Evolutionary conservation across 169 alveolate species (phyloP).

Genomic region (Cryptosporidium parvum): DNA sequence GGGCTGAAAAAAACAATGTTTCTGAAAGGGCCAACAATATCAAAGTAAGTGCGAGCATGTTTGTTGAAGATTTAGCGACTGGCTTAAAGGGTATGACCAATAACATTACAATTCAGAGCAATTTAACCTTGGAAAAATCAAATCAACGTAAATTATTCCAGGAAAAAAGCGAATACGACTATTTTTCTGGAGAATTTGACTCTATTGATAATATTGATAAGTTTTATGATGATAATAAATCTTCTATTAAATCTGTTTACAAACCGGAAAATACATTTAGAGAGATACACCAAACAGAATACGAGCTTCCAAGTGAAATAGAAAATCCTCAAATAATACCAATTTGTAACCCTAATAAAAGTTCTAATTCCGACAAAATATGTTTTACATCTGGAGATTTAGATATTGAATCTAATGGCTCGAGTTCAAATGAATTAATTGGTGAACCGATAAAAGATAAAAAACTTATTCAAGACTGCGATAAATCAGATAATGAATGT

Average conservation of each 20-base stretch:
- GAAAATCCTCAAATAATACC: neutral
- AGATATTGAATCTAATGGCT: neutral
- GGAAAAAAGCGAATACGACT: slow-evolving; percentile 3
- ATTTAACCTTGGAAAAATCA: neutral
- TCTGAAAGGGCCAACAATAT: slow-evolving; percentile 54
- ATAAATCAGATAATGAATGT: neutral
- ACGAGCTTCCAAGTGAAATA: neutral
- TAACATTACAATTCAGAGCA: slow-evolving; percentile 27
- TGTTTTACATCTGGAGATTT: neutral
- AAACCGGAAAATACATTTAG: neutral
- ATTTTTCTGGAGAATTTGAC: slow-evolving; percentile 14
- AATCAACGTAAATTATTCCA: neutral
- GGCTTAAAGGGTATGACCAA: slow-evolving; percentile 49
- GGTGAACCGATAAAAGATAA: neutral
- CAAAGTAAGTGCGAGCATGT: slow-evolving; percentile 33
- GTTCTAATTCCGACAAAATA: neutral
- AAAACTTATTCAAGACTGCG: neutral
- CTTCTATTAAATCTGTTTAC: neutral
- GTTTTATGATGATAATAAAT: neutral
- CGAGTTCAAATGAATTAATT: neutral
- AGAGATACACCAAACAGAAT: neutral
- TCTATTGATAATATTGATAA: slow-evolving; percentile 2
- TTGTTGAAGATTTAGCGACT: slow-evolving; percentile 55
- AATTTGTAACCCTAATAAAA: neutral
- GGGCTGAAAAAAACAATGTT: slow-evolving; percentile 66